phyloP scores from a whole-genome alignment of 257 asterid species.

The Penstemon barbatus region DNA sequence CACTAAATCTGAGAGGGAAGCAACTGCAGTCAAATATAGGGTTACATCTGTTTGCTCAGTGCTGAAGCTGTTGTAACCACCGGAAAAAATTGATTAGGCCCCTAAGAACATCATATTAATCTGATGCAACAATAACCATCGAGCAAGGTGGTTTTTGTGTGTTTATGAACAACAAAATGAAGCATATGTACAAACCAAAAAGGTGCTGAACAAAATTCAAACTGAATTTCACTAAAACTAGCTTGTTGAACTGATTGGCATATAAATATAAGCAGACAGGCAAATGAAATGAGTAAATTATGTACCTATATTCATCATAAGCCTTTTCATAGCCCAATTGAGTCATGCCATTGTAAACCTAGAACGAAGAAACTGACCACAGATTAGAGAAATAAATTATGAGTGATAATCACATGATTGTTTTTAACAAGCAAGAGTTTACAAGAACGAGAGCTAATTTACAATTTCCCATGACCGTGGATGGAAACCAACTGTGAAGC shows the following conservation, averaged over 20 bases:
- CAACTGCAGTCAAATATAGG: constrained; percentile 77
- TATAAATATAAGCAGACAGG: not conserved
- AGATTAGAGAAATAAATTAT: constrained; percentile 11
- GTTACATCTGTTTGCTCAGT: constrained; percentile 79
- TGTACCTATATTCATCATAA: constrained; percentile 73
- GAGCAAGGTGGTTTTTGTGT: not conserved
- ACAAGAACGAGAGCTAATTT: constrained; percentile 32
- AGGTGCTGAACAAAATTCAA: not conserved
- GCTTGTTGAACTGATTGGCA: not conserved
- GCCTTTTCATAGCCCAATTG: constrained; percentile 87
- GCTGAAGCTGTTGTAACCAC: constrained; percentile 59
- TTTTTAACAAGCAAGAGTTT: constrained; percentile 23
- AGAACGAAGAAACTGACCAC: constrained; percentile 24
- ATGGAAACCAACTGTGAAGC: constrained; percentile 94
- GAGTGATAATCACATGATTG: constrained; percentile 24
- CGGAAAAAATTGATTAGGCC: constrained; percentile 32
- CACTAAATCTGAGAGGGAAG: constrained; percentile 70
- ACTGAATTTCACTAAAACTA: no score
- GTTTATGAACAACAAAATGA: not conserved
- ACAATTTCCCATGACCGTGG: constrained; percentile 96
- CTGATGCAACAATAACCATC: constrained; percentile 12
- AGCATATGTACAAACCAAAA: not conserved
- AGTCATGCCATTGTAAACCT: constrained; percentile 95
- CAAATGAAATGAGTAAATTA: constrained; percentile 20
- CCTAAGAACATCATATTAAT: constrained; percentile 15